Percentiles rank a stretch among this genome's conserved stretches.
Conservation (phyloP, 306 rosid species). For the Dicorynia guianensis region DNA sequence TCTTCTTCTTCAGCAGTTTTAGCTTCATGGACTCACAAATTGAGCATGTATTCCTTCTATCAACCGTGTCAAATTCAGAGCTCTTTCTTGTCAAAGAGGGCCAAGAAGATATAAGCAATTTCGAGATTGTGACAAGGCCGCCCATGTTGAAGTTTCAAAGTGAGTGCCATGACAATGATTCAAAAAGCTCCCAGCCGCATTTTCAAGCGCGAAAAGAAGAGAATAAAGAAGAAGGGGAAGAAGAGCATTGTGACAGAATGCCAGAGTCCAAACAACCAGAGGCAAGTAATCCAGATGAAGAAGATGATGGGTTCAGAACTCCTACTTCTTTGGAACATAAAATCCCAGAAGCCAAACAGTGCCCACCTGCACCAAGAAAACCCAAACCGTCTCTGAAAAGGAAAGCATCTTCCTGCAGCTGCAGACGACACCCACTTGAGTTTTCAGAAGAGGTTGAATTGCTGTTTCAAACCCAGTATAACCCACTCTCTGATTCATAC, state of each 20-base stretch:
- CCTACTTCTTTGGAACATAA: slow-evolving; percentile 64
- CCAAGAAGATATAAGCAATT: slow-evolving; percentile 2
- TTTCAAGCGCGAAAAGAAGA: background rate
- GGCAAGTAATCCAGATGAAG: slow-evolving; percentile 15
- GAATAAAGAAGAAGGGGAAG: background rate
- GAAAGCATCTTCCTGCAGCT: slow-evolving; percentile 20
- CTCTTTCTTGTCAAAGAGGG: slow-evolving; percentile 34
- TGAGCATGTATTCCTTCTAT: background rate
- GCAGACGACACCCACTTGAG: slow-evolving; percentile 45
- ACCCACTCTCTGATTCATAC: slow-evolving; percentile 32
- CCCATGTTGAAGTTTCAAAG: slow-evolving; percentile 7
- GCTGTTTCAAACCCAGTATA: slow-evolving; percentile 42
- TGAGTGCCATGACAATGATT: slow-evolving; percentile 11
- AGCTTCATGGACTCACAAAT: slow-evolving; percentile 35
- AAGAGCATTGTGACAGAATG: background rate
- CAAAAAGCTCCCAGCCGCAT: slow-evolving; percentile 29
- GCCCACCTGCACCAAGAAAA: slow-evolving; percentile 75
- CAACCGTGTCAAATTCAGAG: slow-evolving; percentile 41
- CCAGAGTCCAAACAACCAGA: background rate
- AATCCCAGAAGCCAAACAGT: slow-evolving; percentile 50
- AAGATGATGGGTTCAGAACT: slow-evolving; percentile 70
- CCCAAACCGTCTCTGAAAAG: slow-evolving; percentile 48
- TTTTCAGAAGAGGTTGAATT: slow-evolving; percentile 51
- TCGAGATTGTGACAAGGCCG: slow-evolving; percentile 19
- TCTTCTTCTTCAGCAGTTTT: background rate